Percentiles rank a stretch among this genome's conserved stretches.
Evolutionary conservation across 176 grass and related monocot genomes (phyloP).

Genomic region (Pontederia crassipes): DNA sequence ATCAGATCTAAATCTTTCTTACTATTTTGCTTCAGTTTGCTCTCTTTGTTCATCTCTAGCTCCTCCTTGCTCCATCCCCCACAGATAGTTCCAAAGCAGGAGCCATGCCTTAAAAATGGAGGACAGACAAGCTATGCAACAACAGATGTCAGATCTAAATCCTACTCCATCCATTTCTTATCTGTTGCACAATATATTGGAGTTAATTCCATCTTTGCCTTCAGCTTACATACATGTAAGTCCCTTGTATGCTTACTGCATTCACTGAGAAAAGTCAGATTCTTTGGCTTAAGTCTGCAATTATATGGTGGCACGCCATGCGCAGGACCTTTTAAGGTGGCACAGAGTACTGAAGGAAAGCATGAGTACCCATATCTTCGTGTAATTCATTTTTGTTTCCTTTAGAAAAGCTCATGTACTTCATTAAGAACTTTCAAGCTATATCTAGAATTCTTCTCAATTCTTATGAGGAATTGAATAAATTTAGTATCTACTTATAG

Average conservation of each 20-base stretch:
- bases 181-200: not conserved
- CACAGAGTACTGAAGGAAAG: not conserved
- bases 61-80: not conserved
- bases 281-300: not conserved
- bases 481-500: too few relatives aligned
- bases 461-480: too few relatives aligned
- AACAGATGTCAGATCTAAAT: constrained; percentile 12
- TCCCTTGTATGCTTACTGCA: not conserved
- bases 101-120: not conserved
- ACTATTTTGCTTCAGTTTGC: too few relatives aligned
- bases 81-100: not conserved
- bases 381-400: not conserved
- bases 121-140: not conserved
- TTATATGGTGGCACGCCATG: not conserved
- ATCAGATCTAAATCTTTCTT: too few relatives aligned
- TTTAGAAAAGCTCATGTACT: not conserved
- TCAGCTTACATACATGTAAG: not conserved
- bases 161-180: not conserved
- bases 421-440: too few relatives aligned
- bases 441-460: too few relatives aligned
- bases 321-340: not conserved
- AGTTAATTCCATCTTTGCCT: not conserved
- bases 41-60: too few relatives aligned
- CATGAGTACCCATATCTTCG: not conserved
- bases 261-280: not conserved